Conservation (phyloP, 164 flowering plant species). For the Vitis riparia region DNA sequence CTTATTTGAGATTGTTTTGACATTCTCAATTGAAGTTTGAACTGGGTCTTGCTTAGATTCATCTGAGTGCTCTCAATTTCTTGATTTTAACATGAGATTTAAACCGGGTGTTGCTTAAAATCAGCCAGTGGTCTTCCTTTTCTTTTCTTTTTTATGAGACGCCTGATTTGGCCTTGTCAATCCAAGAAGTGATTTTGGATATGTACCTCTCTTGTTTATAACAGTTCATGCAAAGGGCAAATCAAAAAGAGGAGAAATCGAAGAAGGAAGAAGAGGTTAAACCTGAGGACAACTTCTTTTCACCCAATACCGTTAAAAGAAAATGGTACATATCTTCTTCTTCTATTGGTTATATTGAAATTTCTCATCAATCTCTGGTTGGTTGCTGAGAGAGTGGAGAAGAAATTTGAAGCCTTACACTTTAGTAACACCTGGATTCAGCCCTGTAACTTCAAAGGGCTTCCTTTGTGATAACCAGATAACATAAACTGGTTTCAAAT, state of each 20-base stretch:
- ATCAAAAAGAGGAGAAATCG: constrained; percentile 54
- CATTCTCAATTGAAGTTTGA: constrained; percentile 1
- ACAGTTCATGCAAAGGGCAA: constrained; percentile 89
- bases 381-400: background rate
- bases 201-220: background rate
- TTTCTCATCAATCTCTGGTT: background rate
- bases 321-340: constrained; percentile 52
- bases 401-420: background rate
- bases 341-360: background rate
- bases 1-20: background rate
- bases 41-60: constrained; percentile 11
- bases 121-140: background rate
- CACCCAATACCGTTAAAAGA: constrained; percentile 30
- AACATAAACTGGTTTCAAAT: no score
- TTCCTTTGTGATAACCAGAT: no score
- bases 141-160: background rate
- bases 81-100: background rate
- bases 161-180: background rate
- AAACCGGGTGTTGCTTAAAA: background rate
- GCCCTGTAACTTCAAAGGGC: no score
- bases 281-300: constrained; percentile 39
- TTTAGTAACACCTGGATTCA: background rate
- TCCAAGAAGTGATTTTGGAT: no score
- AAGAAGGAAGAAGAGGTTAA: constrained; percentile 61
- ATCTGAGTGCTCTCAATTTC: constrained; percentile 13